Percentiles rank a stretch among this genome's conserved stretches.
Conservation (phyloP, 2,329 filamentous ascomycete genomes). For the Cladosporium sp. region DNA sequence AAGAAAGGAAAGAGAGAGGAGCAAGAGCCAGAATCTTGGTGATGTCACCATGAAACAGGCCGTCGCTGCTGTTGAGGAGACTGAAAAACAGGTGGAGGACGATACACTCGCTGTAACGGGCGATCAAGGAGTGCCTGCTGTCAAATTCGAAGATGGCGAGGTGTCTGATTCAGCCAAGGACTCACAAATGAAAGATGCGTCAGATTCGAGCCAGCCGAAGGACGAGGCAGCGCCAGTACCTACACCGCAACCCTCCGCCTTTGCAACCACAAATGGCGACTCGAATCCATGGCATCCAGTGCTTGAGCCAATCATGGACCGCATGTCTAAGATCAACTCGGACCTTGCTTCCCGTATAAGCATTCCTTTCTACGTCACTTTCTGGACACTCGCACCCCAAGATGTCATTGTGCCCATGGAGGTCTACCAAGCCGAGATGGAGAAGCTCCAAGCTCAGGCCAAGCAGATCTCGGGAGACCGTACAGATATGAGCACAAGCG, state of each 20-base stretch:
- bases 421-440: conserved; percentile 76
- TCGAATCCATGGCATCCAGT: conserved; percentile 63
- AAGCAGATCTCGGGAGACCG: conserved; percentile 70
- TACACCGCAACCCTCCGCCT: conserved; percentile 16
- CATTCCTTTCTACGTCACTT: conserved; percentile 81
- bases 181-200: conserved; percentile 23
- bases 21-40: conserved; percentile 36
- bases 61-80: conserved; percentile 20
- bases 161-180: conserved; percentile 11
- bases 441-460: conserved; percentile 67
- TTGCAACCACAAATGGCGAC: conserved; percentile 15
- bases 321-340: conserved; percentile 62
- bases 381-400: conserved; percentile 85
- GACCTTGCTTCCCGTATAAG: conserved; percentile 71
- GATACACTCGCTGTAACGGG: conserved; percentile 10
- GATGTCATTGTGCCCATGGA: conserved; percentile 76
- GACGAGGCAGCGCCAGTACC: conserved; percentile 32
- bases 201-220: conserved; percentile 35
- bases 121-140: conserved; percentile 8
- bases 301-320: conserved; percentile 72
- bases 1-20: conserved; percentile 32
- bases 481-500: conserved; percentile 69
- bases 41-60: conserved; percentile 51
- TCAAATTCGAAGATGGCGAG: conserved; percentile 27
- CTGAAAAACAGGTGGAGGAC: conserved; percentile 6